phyloP scores from a whole-genome alignment of 257 asterid species.

The Echium plantagineum region DNA sequence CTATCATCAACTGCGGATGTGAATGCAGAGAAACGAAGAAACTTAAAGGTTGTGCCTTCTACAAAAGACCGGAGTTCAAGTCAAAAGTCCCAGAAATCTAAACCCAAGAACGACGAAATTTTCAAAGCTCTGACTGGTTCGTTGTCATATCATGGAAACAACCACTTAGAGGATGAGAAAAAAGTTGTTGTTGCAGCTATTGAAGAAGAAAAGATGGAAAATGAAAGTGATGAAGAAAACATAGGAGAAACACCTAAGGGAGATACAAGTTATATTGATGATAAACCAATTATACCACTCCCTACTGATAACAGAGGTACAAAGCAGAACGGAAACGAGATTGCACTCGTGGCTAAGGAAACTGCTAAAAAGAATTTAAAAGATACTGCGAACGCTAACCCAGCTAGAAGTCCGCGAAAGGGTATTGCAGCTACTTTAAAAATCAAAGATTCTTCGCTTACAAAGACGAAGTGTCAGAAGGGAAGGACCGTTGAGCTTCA shows the following conservation, averaged over 20 bases:
- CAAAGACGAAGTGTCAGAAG: slow-evolving; percentile 55
- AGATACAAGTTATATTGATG: no score
- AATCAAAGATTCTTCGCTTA: slow-evolving; percentile 25
- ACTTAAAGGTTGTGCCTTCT: no score
- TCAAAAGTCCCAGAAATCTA: slow-evolving; percentile 15
- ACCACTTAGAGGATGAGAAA: slow-evolving; percentile 4
- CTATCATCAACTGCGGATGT: no score
- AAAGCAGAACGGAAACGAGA: background rate
- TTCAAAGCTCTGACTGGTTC: background rate
- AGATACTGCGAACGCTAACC: slow-evolving; percentile 23
- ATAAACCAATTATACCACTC: no score
- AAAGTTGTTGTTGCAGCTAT: background rate
- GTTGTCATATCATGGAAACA: slow-evolving; percentile 24
- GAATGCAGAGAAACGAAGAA: no score
- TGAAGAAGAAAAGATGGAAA: no score
- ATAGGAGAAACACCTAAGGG: no score
- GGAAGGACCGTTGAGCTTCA: slow-evolving; percentile 64
- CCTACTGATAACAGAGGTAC: no score
- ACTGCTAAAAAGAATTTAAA: slow-evolving; percentile 5
- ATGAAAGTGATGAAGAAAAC: no score
- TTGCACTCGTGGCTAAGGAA: slow-evolving; percentile 9
- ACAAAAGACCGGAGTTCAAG: slow-evolving; percentile 14
- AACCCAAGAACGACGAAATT: slow-evolving; percentile 23
- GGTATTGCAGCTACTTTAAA: slow-evolving; percentile 19
- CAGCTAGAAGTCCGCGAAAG: slow-evolving; percentile 23